Conservation (phyloP, 192 early-diverging fungal genomes). For the Podila clonocystis region DNA sequence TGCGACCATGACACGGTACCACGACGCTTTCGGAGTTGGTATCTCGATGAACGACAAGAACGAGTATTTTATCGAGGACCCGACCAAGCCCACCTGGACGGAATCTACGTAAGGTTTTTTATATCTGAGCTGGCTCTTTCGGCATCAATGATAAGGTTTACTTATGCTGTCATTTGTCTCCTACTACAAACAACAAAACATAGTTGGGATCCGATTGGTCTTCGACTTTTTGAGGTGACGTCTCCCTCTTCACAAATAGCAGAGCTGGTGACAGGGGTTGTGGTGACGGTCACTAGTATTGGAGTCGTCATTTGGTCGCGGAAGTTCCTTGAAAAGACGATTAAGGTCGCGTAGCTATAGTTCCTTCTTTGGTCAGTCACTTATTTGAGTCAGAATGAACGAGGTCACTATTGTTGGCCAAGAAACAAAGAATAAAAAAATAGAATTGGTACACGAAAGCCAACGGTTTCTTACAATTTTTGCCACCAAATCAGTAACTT, state of each 20-base stretch:
- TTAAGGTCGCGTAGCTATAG: slow-evolving; percentile 33
- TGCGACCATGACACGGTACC: slow-evolving; percentile 59
- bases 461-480: too few species aligned
- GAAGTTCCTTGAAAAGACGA: slow-evolving; percentile 45
- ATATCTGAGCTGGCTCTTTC: neutral
- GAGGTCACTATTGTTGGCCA: neutral
- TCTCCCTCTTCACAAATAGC: slow-evolving; percentile 48
- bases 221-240: slow-evolving; percentile 55
- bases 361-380: neutral
- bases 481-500: neutral
- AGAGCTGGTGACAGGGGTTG: slow-evolving; percentile 56
- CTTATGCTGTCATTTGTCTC: neutral
- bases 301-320: slow-evolving; percentile 33
- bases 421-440: neutral
- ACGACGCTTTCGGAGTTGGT: slow-evolving; percentile 63
- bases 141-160: neutral
- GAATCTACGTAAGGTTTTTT: slow-evolving; percentile 65
- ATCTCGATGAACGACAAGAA: slow-evolving; percentile 51
- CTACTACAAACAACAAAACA: neutral
- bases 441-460: too few species aligned
- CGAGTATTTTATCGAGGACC: slow-evolving; percentile 48
- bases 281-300: slow-evolving; percentile 44
- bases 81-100: slow-evolving; percentile 57
- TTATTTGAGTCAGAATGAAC: neutral
- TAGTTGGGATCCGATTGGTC: slow-evolving; percentile 58